phyloP scores from a whole-genome alignment of 805 yeast species.

The Yamadazyma akitaensis region DNA sequence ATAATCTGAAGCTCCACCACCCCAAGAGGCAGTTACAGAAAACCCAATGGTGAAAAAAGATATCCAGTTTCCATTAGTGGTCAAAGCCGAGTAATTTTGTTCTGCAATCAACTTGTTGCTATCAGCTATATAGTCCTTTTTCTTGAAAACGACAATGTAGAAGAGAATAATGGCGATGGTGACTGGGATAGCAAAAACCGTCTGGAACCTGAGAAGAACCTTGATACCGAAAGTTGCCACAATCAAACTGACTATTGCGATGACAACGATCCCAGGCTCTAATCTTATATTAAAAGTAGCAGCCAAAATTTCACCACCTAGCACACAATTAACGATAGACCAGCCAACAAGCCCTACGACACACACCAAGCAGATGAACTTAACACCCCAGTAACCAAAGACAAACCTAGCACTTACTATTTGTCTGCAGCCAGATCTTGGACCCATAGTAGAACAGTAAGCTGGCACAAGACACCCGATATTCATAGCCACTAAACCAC shows the following conservation, averaged over 20 bases:
- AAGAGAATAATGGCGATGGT: conserved; percentile 26
- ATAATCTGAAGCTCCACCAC: conserved; percentile 33
- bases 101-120: conserved; percentile 21
- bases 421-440: conserved; percentile 37
- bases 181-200: conserved; percentile 26
- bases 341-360: conserved; percentile 36
- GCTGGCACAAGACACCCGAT: conserved; percentile 39
- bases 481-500: conserved; percentile 28
- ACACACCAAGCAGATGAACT: conserved; percentile 27
- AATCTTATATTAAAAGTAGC: conserved; percentile 25
- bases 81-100: conserved; percentile 13
- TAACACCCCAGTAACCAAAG: conserved; percentile 36
- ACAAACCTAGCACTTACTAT: conserved; percentile 35
- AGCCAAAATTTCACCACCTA: conserved; percentile 33
- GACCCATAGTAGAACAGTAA: conserved; percentile 37
- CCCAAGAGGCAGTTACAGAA: conserved; percentile 37
- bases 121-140: conserved; percentile 16
- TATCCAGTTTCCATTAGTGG: conserved; percentile 30
- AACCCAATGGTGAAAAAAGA: conserved; percentile 35
- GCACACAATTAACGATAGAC: conserved; percentile 37
- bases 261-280: conserved; percentile 30
- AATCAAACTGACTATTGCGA: conserved; percentile 24
- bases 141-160: conserved; percentile 29
- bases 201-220: conserved; percentile 28
- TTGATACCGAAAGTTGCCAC: conserved; percentile 33